Percentiles rank a stretch among this genome's conserved stretches.
These are phyloP conservation scores for Chytriomyces sp. DNA, from an alignment of 192 early-diverging fungal species.

Conservation along the genomic window DNA sequence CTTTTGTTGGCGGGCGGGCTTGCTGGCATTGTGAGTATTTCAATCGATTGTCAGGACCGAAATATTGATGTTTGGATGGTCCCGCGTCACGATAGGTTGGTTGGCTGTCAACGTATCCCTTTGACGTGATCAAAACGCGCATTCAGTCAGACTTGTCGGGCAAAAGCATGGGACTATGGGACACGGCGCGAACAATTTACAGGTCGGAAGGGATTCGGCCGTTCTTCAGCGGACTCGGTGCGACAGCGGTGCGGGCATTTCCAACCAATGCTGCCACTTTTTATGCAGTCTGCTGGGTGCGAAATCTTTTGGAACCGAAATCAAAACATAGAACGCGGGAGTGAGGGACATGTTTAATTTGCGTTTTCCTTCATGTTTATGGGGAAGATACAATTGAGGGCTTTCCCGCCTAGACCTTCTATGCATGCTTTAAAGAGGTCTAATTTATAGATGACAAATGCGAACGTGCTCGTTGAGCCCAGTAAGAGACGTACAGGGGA, in stretches of 20 bases:
- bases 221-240: conserved; percentile 47
- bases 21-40: conserved; percentile 43
- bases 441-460: too few species aligned
- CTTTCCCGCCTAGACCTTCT: too few species aligned
- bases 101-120: conserved; percentile 53
- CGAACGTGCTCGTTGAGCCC: neutral
- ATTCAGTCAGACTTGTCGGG: conserved; percentile 42
- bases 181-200: conserved; percentile 28
- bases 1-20: conserved; percentile 52
- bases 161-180: neutral
- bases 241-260: conserved; percentile 52
- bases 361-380: too few species aligned
- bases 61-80: too few species aligned
- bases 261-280: conserved; percentile 59
- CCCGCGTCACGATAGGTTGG: too few species aligned
- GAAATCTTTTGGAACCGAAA: conserved; percentile 4
- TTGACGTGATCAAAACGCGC: conserved; percentile 57
- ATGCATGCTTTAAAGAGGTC: too few species aligned
- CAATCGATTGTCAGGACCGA: neutral
- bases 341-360: too few species aligned
- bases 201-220: conserved; percentile 42
- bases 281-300: conserved; percentile 39
- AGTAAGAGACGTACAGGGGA: neutral
- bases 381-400: too few species aligned
- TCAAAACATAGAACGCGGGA: neutral